Conservation (phyloP, 805 yeast genomes). For the Starmerella sp. region DNA sequence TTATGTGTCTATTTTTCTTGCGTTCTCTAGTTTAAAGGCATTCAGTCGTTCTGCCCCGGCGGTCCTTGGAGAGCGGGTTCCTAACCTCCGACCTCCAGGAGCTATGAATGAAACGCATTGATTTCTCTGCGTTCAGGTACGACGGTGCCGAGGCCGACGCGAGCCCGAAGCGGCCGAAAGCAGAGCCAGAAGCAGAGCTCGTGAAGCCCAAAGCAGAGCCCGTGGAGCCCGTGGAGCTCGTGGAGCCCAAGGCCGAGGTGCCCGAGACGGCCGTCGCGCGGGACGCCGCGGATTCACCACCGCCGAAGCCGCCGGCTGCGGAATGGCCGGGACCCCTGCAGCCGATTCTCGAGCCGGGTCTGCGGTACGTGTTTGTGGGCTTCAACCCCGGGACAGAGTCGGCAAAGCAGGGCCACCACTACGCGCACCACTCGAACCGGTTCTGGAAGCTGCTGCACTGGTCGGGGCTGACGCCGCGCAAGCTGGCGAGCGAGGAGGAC, state of each 20-base stretch:
- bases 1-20: not conserved
- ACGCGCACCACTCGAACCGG: slow-evolving; percentile 56
- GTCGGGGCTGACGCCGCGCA: slow-evolving; percentile 35
- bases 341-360: slow-evolving; percentile 24
- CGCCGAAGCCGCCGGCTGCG: not conserved
- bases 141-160: not conserved
- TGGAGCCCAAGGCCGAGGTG: not conserved
- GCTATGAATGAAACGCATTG: slow-evolving; percentile 1
- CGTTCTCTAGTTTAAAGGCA: no score
- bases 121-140: slow-evolving; percentile 9
- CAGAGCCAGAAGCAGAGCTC: not conserved
- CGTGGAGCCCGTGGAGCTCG: not conserved
- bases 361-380: slow-evolving; percentile 50
- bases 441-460: slow-evolving; percentile 58
- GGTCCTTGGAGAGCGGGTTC: not conserved
- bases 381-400: slow-evolving; percentile 63
- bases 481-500: slow-evolving; percentile 34
- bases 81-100: not conserved
- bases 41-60: not conserved
- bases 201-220: not conserved
- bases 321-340: slow-evolving; percentile 22
- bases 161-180: not conserved
- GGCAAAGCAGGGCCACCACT: slow-evolving; percentile 51
- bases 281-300: not conserved
- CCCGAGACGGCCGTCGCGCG: not conserved